Evolutionary conservation across 1,284 basidiomycete genomes (phyloP).

Genomic region (Apiotrichum mycotoxinovorans): DNA sequence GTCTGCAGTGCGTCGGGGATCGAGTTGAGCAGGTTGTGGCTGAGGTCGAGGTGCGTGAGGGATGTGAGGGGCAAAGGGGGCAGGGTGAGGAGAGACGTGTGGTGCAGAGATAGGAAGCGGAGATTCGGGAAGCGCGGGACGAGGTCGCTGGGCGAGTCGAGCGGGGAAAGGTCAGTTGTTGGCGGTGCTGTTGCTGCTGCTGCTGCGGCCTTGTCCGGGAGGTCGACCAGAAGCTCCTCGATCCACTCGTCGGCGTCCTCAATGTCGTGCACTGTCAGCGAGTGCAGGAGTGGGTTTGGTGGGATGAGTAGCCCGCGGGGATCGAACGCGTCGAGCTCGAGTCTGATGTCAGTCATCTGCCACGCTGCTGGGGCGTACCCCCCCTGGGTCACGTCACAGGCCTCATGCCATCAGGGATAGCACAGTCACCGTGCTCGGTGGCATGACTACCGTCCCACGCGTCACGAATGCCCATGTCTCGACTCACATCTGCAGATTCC

Average conservation of each 20-base stretch:
- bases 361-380: no score
- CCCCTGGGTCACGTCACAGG: no score
- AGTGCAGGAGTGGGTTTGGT: conserved; percentile 33
- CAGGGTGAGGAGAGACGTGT: conserved; percentile 36
- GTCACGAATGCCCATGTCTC: no score
- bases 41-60: conserved; percentile 86
- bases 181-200: not conserved
- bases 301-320: conserved; percentile 44
- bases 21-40: conserved; percentile 70
- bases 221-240: conserved; percentile 34
- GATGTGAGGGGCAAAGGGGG: conserved; percentile 67
- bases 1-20: conserved; percentile 59
- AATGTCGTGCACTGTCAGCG: conserved; percentile 44
- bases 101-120: conserved; percentile 39
- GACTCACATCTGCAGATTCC: conserved; percentile 46
- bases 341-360: conserved; percentile 30
- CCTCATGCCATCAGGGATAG: no score
- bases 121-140: conserved; percentile 44
- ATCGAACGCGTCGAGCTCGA: conserved; percentile 48
- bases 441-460: no score
- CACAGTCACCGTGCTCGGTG: no score
- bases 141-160: not conserved
- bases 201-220: not conserved
- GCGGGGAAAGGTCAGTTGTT: not conserved
- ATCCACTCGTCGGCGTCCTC: conserved; percentile 50